These are phyloP conservation scores for Thalassiosira livingstoniorum DNA, from an alignment of 352 stramenopile genomes.

Conservation along the genomic window DNA sequence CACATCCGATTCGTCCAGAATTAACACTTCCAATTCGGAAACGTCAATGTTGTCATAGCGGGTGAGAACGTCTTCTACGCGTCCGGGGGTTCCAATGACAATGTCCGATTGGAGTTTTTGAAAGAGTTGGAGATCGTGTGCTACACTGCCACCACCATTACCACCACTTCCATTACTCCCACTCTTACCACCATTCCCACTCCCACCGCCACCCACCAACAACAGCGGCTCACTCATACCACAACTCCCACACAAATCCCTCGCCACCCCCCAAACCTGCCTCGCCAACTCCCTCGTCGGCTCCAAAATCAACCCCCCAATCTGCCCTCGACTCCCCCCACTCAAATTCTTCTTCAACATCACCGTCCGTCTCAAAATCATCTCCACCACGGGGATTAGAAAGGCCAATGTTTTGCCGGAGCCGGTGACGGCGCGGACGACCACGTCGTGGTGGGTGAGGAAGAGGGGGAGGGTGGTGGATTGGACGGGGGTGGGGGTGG, in stretches of 20 bases:
- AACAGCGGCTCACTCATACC: conserved; percentile 71
- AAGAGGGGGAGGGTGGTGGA: conserved; percentile 93
- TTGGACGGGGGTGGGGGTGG: conserved; percentile 91
- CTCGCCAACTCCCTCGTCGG: conserved; percentile 98
- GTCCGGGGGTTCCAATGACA: conserved; percentile 94
- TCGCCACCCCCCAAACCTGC: conserved; percentile 91
- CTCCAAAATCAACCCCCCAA: conserved; percentile 88
- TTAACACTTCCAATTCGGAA: conserved; percentile 95
- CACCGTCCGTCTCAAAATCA: conserved; percentile 77
- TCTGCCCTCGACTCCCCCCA: conserved; percentile 73
- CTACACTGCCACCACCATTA: conserved; percentile 86
- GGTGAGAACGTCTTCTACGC: conserved; percentile 93
- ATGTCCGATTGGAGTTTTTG: conserved; percentile 88
- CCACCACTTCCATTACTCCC: conserved; percentile 13
- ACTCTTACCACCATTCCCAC: conserved; percentile 11
- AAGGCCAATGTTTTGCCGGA: conserved; percentile 99
- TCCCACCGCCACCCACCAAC: conserved; percentile 69
- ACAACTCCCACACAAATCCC: conserved; percentile 67
- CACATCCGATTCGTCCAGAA: conserved; percentile 99
- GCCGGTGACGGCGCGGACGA: conserved; percentile 93
- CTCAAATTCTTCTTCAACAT: conserved; percentile 74
- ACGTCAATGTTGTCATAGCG: conserved; percentile 89
- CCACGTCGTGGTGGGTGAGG: conserved; percentile 95
- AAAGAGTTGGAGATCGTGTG: conserved; percentile 90
- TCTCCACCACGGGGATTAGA: conserved; percentile 96